Conservation (phyloP, 2,329 filamentous ascomycete species). For the Hypoxylon sp. region DNA sequence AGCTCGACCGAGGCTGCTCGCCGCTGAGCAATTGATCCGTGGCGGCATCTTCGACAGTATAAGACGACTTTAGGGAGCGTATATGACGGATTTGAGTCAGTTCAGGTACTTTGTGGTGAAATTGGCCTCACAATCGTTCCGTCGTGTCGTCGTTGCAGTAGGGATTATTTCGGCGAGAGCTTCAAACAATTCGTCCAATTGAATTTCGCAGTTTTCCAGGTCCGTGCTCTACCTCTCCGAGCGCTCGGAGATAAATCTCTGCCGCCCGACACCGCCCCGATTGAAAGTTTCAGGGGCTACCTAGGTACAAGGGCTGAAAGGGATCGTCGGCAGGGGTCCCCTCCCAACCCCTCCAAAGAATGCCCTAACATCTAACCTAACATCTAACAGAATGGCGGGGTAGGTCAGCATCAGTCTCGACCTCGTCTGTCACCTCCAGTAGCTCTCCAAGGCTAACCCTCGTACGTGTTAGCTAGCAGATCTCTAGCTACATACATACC, state of each 20-base stretch:
- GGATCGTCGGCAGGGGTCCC: conserved; percentile 10
- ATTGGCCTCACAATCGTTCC: neutral
- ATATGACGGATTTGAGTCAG: too few relatives aligned
- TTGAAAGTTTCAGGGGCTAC: conserved; percentile 1
- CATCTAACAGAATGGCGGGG: conserved; percentile 32
- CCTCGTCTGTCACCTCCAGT: neutral
- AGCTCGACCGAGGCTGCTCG: conserved; percentile 42
- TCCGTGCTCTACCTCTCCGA: conserved; percentile 10
- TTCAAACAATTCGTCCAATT: conserved; percentile 32
- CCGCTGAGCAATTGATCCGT: conserved; percentile 44
- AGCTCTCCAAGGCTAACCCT: neutral
- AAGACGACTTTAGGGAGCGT: too few relatives aligned
- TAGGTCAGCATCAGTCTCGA: too few relatives aligned
- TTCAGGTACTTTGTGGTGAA: too few relatives aligned
- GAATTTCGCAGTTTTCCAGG: conserved; percentile 19
- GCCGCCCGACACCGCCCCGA: conserved; percentile 39
- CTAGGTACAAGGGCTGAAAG: too few relatives aligned
- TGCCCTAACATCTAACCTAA: too few relatives aligned
- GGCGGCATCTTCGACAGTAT: conserved; percentile 41
- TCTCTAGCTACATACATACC: neutral
- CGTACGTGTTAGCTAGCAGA: neutral
- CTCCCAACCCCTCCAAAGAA: conserved; percentile 16
- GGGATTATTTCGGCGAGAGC: conserved; percentile 30
- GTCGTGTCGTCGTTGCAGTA: neutral
- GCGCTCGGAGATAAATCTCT: conserved; percentile 28